These are phyloP conservation scores for Pinus tabuliformis DNA, from an alignment of 75 land plant species.

Conservation along the genomic window DNA sequence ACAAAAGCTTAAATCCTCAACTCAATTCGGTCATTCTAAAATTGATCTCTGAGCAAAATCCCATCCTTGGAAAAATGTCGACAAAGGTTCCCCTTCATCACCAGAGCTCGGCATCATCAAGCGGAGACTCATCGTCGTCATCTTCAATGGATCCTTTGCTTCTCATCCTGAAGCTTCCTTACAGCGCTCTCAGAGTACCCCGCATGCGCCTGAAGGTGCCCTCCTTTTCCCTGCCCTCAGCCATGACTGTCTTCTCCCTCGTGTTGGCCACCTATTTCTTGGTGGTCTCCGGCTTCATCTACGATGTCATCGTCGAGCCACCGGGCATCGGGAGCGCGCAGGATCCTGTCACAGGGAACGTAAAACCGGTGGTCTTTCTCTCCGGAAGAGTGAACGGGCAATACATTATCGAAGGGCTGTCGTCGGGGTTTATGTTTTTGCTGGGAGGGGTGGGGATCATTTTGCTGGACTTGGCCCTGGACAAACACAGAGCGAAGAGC, in stretches of 20 bases:
- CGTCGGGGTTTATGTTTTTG: slow-evolving; percentile 94
- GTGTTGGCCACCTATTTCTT: slow-evolving; percentile 77
- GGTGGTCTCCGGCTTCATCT: slow-evolving; percentile 88
- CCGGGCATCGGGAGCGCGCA: slow-evolving; percentile 95
- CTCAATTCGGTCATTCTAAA: too few species aligned
- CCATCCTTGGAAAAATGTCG: too few species aligned
- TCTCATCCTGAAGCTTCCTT: slow-evolving; percentile 50
- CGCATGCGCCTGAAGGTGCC: slow-evolving; percentile 69
- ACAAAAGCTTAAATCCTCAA: too few species aligned
- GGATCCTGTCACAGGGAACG: slow-evolving; percentile 78
- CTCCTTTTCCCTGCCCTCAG: slow-evolving; percentile 62
- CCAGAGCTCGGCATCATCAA: too few species aligned
- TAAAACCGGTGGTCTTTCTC: slow-evolving; percentile 85
- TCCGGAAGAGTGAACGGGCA: slow-evolving; percentile 92
- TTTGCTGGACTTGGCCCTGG: slow-evolving; percentile 75
- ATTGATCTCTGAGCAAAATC: too few species aligned
- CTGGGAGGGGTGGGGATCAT: slow-evolving; percentile 87
- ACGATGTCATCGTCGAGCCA: slow-evolving; percentile 97
- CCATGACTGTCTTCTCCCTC: slow-evolving; percentile 70
- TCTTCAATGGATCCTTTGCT: slow-evolving; percentile 53
- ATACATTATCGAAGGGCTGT: slow-evolving; percentile 94
- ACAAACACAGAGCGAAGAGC: slow-evolving; percentile 51
- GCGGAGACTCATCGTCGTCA: too few species aligned
- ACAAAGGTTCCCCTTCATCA: too few species aligned
- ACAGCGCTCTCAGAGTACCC: slow-evolving; percentile 55